Base-by-base conservation (phyloP, 441 rosid species). In the Croton laevigatus region DNA sequence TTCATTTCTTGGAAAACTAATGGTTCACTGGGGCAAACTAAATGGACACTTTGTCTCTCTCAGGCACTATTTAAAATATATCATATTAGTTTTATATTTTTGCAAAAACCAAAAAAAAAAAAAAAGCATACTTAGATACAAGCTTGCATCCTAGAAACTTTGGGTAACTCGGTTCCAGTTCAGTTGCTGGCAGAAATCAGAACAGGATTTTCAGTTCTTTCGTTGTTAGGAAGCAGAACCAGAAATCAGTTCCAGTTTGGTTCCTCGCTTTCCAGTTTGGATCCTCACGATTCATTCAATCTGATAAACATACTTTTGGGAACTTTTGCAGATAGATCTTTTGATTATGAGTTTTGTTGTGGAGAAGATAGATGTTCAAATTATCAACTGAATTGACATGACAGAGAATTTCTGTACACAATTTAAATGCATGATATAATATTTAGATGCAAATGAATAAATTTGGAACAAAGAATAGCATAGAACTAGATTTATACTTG, bases 401-500 rank as follows among this genome's bases (percentile, higher is more conserved):
- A 9, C 51, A 59, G 5, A 13, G 48, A 37, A 20, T 62, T 61
- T 71, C 12, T 12, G 48, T 20, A 59, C 49, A 48, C 34, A 40
- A 38, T 66, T 36, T 17, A 19, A 37, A 40, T 27, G 14, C 2
- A 75, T 34, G 62, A 52, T 6, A 61, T 8, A 66, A 71, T 19
- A 45, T 58, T 23, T 3, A 13, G 32, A 76, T 55, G 32, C 36
- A 64, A 27, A 70, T 11, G 14, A 72, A 20, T 37, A 77, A 72
- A 66, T 66, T n/a, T 59, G 46, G 62, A 65, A 69, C 62, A n/a
- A 69, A 46, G 55, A n/a, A 48, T 42, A 70, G 48, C 9, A 71
- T 37, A 40, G 62, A 64, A 63, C 76, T 17, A 58, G 86, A 80
- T 70, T 70, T 75, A 80, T 90, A 88, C 96, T 88, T 92, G 98